phyloP scores from a whole-genome alignment of 2,329 filamentous ascomycete genomes.

The Dothidotthia symphoricarpi region DNA sequence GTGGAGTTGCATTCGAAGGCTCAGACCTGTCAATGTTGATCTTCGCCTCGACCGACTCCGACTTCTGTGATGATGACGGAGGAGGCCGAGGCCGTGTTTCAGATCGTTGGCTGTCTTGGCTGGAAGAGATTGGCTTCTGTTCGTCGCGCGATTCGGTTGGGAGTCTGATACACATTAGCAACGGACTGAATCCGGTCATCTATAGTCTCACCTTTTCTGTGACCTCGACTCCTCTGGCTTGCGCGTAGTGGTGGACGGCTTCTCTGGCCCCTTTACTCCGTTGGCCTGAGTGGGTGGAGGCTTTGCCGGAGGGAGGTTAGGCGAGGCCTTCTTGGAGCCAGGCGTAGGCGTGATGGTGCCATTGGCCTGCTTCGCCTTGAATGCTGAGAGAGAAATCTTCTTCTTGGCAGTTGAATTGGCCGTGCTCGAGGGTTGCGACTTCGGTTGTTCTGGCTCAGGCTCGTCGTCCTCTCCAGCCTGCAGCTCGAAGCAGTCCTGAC shows the following conservation, averaged over 20 bases:
- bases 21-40: constrained; percentile 26
- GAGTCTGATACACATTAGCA: constrained; percentile 23
- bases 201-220: constrained; percentile 19
- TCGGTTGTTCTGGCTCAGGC: constrained; percentile 44
- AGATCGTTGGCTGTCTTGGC: constrained; percentile 9
- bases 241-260: constrained; percentile 10
- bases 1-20: constrained; percentile 34
- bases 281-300: constrained; percentile 22
- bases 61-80: constrained; percentile 29
- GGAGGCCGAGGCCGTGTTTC: constrained; percentile 15
- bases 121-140: constrained; percentile 17
- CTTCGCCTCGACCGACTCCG: constrained; percentile 42
- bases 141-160: constrained; percentile 15
- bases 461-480: constrained; percentile 56
- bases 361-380: constrained; percentile 56
- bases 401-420: constrained; percentile 52
- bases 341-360: constrained; percentile 29
- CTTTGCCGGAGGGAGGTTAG: constrained; percentile 25
- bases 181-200: background rate
- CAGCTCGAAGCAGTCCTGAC: constrained; percentile 49
- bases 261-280: constrained; percentile 25
- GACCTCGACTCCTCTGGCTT: constrained; percentile 16
- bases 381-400: constrained; percentile 62
- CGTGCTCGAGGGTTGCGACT: constrained; percentile 36
- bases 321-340: constrained; percentile 33